Conservation (phyloP, 2,329 filamentous ascomycete genomes). For the Colletotrichum paranaense region DNA sequence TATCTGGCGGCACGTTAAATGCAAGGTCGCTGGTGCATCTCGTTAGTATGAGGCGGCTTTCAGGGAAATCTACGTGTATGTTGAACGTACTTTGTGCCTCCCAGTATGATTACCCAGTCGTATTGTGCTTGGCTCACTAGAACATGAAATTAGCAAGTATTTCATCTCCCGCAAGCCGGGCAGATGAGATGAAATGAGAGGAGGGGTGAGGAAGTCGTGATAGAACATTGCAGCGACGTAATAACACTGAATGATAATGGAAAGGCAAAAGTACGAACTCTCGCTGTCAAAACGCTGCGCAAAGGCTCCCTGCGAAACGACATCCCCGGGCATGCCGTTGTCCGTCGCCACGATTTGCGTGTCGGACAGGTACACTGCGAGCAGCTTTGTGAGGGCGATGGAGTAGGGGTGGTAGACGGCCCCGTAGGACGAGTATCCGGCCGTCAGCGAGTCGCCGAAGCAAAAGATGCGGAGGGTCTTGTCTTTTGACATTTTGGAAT, state of each 20-base stretch:
- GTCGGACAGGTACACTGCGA: slow-evolving; percentile 58
- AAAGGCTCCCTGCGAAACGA: slow-evolving; percentile 51
- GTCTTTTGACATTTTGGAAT: slow-evolving; percentile 10
- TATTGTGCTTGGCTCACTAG: slow-evolving; percentile 44
- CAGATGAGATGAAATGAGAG: background rate
- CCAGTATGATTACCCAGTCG: slow-evolving; percentile 73
- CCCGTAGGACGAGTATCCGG: slow-evolving; percentile 61
- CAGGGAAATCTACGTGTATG: background rate
- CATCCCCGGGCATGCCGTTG: slow-evolving; percentile 64
- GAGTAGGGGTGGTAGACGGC: slow-evolving; percentile 64
- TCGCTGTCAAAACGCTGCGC: slow-evolving; percentile 45
- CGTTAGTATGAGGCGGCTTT: background rate
- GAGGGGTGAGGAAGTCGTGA: background rate
- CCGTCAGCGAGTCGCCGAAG: slow-evolving; percentile 74
- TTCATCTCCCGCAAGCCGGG: background rate
- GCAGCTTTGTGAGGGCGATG: slow-evolving; percentile 55
- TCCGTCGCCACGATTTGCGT: slow-evolving; percentile 54
- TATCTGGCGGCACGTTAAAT: slow-evolving; percentile 47
- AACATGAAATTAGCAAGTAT: slow-evolving; percentile 20
- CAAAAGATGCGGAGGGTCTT: slow-evolving; percentile 65
- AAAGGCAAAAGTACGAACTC: slow-evolving; percentile 45
- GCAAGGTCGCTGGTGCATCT: slow-evolving; percentile 59
- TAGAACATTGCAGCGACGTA: background rate
- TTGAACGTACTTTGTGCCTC: slow-evolving; percentile 70
- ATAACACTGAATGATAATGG: background rate